Percentiles rank a stretch among this genome's conserved stretches.
These are phyloP conservation scores for Rhamnella rubrinervis DNA, from an alignment of 331 rosid genomes.

Conservation along the genomic window DNA sequence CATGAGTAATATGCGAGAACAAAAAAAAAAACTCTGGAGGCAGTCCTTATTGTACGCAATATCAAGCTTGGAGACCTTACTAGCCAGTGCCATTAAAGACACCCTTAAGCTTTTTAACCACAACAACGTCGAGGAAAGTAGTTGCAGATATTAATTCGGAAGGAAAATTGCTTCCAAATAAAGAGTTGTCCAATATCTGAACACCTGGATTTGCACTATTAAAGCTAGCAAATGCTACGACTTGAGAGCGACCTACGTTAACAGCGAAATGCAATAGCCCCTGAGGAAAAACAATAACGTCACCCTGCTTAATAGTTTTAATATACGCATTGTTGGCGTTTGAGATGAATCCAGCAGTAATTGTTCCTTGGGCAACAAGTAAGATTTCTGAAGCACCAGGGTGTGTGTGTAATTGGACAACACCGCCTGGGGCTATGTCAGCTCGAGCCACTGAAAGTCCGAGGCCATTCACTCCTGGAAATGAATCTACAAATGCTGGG, in stretches of 20 bases:
- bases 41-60: too few species aligned
- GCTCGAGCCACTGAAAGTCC: constrained; percentile 56
- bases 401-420: constrained; percentile 70
- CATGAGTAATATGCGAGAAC: too few species aligned
- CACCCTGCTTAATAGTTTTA: constrained; percentile 52
- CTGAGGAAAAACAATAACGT: constrained; percentile 64
- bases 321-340: constrained; percentile 48
- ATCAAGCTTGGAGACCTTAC: neutral
- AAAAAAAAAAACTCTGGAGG: too few species aligned
- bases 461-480: constrained; percentile 66
- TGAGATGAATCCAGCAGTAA: constrained; percentile 57
- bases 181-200: constrained; percentile 51
- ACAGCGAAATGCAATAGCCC: constrained; percentile 67
- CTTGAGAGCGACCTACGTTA: constrained; percentile 34
- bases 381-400: constrained; percentile 60
- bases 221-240: constrained; percentile 46
- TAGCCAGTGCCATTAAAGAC: constrained; percentile 63
- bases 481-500: constrained; percentile 54
- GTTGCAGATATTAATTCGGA: constrained; percentile 39
- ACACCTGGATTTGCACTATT: constrained; percentile 64
- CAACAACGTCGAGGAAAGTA: constrained; percentile 51
- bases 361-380: constrained; percentile 37
- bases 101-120: constrained; percentile 65
- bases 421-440: constrained; percentile 53
- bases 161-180: constrained; percentile 61